Evolutionary conservation across 2,329 filamentous ascomycete species (phyloP), one percentile per base, ranked within the genome.

Genomic region (Pseudofabraea citricarpa): DNA sequence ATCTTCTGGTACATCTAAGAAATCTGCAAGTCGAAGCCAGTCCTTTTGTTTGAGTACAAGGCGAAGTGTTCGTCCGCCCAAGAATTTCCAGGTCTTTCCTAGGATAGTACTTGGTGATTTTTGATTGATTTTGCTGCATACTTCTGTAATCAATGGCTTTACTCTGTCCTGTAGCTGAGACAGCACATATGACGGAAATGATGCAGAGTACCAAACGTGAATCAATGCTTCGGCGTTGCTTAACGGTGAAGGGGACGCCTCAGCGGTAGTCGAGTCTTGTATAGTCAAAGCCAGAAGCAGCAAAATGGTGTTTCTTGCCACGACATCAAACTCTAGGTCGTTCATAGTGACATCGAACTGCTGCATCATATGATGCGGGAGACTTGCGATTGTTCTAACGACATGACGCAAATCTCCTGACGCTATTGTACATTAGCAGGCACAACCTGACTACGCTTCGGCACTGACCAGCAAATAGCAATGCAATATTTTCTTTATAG

Each of bases 341-440:
- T 53, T 53, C 27, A 52, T 48, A 10, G 40, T 36, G 10, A 52
- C 26, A 15, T 35, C 29, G 27, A 46, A 16, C 10, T 42, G 24
- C 22, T 48, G 41, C 3, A 10, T 48, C 5, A 35, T 33, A 4
- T 10, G 12, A 20, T 43, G 13, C 10, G 49, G 47, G 24, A 52
- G 12, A 15, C 31, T 27, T 29, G 42, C 40, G 21, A 53, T 50
- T 19, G 49, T 51, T 20, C 43, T 48, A 8, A 46, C 43, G 21
- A 52, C 45, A 47, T 52, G 19, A 8, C 49, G 44, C 6, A 52
- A 19, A 33, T 53, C 51, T 23, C 51, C 47, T 12, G 49, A 53
- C 8, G 51, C 49, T 53, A 35, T 33, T 5, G 19, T 16, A 3
- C 24, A 32, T 38, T 36, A 45, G 33, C 9, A 22, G 8, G 22